A percentile compares a stretch with the other conserved stretches of the same genome.
These are phyloP conservation scores for Triticum monococcum DNA, from an alignment of 176 grass and related monocot species.

Conservation along the genomic window DNA sequence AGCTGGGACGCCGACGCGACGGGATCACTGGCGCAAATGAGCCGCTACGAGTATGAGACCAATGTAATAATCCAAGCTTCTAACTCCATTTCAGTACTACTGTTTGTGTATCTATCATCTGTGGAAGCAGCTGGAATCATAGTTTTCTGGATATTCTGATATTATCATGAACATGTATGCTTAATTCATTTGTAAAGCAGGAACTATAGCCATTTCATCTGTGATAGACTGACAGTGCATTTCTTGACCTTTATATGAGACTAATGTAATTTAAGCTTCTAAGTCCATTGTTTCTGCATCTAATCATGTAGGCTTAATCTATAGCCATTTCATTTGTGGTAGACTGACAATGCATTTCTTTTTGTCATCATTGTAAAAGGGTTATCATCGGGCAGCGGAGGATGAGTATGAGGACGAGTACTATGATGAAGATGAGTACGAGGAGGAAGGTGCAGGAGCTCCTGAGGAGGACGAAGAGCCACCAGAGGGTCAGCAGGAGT, in stretches of 20 bases:
- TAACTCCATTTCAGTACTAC: neutral
- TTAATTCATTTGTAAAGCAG: neutral
- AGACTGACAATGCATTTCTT: neutral
- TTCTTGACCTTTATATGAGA: constrained; percentile 22
- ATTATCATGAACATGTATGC: neutral
- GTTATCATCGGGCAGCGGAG: constrained; percentile 35
- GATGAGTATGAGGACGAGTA: constrained; percentile 52
- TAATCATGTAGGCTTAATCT: neutral
- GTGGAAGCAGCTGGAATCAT: neutral
- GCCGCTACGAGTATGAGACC: constrained; percentile 45
- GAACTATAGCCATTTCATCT: neutral
- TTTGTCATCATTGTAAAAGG: constrained; percentile 19
- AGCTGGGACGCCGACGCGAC: neutral
- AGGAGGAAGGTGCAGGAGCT: constrained; percentile 36
- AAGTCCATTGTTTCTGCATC: neutral
- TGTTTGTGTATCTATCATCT: neutral
- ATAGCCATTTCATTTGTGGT: neutral
- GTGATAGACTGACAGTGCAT: neutral
- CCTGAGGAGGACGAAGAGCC: constrained; percentile 40
- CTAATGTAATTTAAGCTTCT: constrained; percentile 38
- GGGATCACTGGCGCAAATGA: constrained; percentile 33
- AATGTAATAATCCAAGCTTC: constrained; percentile 46
- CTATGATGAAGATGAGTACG: constrained; percentile 51
- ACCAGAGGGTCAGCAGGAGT: constrained; percentile 48
- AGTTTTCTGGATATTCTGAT: neutral